Evolutionary conservation across 1,139 yeast genomes (phyloP).

Genomic region (Candida labiduridarum): DNA sequence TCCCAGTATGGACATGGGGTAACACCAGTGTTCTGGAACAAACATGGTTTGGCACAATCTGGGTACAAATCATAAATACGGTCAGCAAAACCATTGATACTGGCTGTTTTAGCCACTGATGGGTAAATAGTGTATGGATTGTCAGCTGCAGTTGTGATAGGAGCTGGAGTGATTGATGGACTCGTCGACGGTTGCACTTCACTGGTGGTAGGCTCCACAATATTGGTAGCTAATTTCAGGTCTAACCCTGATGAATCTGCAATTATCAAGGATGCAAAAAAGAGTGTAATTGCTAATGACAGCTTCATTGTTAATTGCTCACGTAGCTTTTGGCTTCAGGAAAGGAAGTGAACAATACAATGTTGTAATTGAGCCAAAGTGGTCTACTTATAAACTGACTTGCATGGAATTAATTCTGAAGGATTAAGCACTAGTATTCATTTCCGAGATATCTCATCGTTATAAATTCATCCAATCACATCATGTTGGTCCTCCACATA

Average conservation of each 20-base stretch:
- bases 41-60: conserved; percentile 26
- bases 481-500: too few relatives aligned
- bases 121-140: conserved; percentile 29
- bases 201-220: too few relatives aligned
- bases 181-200: too few relatives aligned
- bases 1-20: too few relatives aligned
- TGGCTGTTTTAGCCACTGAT: conserved; percentile 35
- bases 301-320: conserved; percentile 2
- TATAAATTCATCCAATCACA: neutral
- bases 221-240: neutral
- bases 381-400: neutral
- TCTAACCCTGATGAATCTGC: conserved; percentile 1
- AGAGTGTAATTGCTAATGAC: conserved; percentile 11
- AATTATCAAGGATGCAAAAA: conserved; percentile 6
- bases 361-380: neutral
- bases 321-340: neutral
- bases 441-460: too few relatives aligned
- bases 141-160: conserved; percentile 9
- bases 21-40: conserved; percentile 27
- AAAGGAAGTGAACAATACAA: neutral
- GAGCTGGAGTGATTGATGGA: conserved; percentile 1
- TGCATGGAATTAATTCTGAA: neutral
- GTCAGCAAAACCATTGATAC: conserved; percentile 41
- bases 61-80: conserved; percentile 28
- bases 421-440: neutral